Base-by-base conservation (phyloP, 176 grass and related monocot genomes). In the Avena insularis region DNA sequence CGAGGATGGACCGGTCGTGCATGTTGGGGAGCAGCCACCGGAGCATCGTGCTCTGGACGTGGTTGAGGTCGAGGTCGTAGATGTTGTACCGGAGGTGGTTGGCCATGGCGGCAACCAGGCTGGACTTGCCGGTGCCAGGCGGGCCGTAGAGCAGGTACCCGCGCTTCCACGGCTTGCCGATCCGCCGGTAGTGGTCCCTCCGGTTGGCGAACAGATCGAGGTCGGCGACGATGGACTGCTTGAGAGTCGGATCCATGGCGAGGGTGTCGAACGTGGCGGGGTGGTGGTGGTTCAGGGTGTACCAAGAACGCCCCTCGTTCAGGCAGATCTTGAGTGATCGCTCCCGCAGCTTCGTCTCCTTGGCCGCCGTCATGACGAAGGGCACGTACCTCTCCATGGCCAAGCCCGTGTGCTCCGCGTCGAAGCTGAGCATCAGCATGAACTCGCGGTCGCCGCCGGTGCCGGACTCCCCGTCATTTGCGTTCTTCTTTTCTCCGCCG, bases 151-250 rank as follows among this genome's bases (percentile, higher is more conserved):
- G 90, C 1, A 91, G 82, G 71, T 91, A 88, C 14, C 89, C 89
- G 2, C 85, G 81, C 68, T 91, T 91, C 89, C 89, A 91, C 59
- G 85, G 81, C 85, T 85, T 91, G 66, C 89, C 89, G 59, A 80
- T 88, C 6, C 79, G 47, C 0, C 71, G 71, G 79, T 82, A 88
- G 59, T 88, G 33, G 1, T 82, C 86, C 71, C 10, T 82, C 9
- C 86, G 33, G 48, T 33, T 76, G 1, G 45, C 11, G 86, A 88
- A 88, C 0, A 50, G 62, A 43, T 88, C 87, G 63, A 88, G 87
- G 54, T 88, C 81, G 25, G 0, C 87, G 5, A 88, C 2, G 20
- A 88, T 2, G 73, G 63, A 25, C 25, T 31, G 25, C 64, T 79
- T 78, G 8, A 83, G 46, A 10, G 2, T 66, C 11, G 76, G 45